A percentile compares a stretch with the other conserved stretches of the same genome.
phyloP scores from a whole-genome alignment of 2,329 filamentous ascomycete species.

The Ceratocystis smalleyi region DNA sequence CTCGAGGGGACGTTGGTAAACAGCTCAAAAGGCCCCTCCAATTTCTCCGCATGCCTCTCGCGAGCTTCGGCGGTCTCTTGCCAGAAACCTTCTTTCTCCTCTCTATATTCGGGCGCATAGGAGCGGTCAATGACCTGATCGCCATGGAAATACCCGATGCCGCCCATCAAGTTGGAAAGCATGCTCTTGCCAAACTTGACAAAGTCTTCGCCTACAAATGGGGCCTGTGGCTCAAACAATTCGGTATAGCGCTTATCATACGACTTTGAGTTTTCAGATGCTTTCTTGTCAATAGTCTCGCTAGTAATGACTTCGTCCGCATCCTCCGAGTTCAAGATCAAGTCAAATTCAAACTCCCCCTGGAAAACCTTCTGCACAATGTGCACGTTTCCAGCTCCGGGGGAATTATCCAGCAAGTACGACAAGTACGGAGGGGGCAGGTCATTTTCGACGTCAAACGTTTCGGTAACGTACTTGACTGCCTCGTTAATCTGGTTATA shows the following conservation, averaged over 20 bases:
- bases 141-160: slow-evolving; percentile 90
- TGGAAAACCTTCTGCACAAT: slow-evolving; percentile 83
- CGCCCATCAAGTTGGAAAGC: slow-evolving; percentile 86
- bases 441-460: slow-evolving; percentile 41
- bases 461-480: slow-evolving; percentile 34
- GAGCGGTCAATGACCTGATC: slow-evolving; percentile 79
- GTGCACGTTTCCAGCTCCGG: slow-evolving; percentile 63
- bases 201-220: slow-evolving; percentile 61
- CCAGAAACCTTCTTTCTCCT: slow-evolving; percentile 93
- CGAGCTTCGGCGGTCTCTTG: slow-evolving; percentile 73
- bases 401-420: slow-evolving; percentile 59
- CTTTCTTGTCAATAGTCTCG: slow-evolving; percentile 53
- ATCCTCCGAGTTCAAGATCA: slow-evolving; percentile 64
- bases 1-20: slow-evolving; percentile 85
- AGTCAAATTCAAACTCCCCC: slow-evolving; percentile 81
- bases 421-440: slow-evolving; percentile 75
- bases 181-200: slow-evolving; percentile 70
- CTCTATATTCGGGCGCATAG: slow-evolving; percentile 82
- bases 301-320: slow-evolving; percentile 38
- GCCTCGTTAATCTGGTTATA: slow-evolving; percentile 39
- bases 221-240: slow-evolving; percentile 53
- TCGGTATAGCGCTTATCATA: slow-evolving; percentile 63
- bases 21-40: slow-evolving; percentile 73
- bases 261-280: slow-evolving; percentile 46
- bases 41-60: slow-evolving; percentile 46